Percentiles rank a stretch among this genome's conserved stretches.
Conservation (phyloP, 2,329 filamentous ascomycete genomes). For the Thelonectria rubi region DNA sequence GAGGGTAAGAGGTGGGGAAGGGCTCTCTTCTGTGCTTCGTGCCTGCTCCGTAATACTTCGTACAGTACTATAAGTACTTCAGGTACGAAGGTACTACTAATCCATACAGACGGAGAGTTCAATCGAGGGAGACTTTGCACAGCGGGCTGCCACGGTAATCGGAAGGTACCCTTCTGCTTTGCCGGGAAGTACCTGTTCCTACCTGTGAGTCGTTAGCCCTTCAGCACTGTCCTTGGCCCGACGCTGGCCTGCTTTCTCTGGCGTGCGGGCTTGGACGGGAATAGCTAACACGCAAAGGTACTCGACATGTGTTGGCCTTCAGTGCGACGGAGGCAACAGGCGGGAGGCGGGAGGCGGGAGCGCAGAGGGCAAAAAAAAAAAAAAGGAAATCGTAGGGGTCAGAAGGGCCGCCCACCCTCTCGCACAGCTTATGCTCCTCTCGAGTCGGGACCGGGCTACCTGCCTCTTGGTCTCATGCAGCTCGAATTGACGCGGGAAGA, state of each 20-base stretch:
- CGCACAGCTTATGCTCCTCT: not conserved
- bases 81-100: not conserved
- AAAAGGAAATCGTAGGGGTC: constrained; percentile 9
- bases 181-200: not conserved
- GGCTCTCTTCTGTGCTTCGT: constrained; percentile 13
- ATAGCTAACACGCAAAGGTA: constrained; percentile 20
- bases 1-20: constrained; percentile 16
- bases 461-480: constrained; percentile 16
- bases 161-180: no score
- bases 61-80: no score
- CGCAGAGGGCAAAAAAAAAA: no score
- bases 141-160: no score
- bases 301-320: not conserved
- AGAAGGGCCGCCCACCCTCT: constrained; percentile 20
- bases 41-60: not conserved
- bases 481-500: constrained; percentile 2
- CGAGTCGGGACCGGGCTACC: constrained; percentile 10
- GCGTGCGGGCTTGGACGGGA: constrained; percentile 16
- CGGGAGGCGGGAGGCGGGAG: constrained; percentile 3
- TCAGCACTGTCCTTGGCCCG: constrained; percentile 10
- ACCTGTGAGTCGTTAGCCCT: constrained; percentile 5
- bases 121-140: no score
- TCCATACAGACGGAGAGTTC: no score
- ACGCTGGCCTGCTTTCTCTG: not conserved
- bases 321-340: not conserved